These are phyloP conservation scores for Marasmius oreades DNA, from an alignment of 1,284 basidiomycete species.

Conservation along the genomic window DNA sequence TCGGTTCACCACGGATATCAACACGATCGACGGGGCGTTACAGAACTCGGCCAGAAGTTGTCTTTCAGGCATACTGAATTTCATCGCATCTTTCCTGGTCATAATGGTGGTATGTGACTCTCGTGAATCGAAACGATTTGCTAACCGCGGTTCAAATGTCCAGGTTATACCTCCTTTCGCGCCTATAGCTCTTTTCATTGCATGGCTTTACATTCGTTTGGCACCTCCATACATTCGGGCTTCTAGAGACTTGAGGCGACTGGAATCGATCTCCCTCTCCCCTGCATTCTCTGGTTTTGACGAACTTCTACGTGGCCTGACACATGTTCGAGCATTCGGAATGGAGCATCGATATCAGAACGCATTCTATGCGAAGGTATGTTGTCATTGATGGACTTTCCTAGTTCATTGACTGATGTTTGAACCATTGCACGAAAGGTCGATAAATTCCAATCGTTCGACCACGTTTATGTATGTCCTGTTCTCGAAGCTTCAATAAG, in stretches of 20 bases:
- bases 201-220: slow-evolving; percentile 69
- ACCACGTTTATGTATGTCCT: slow-evolving; percentile 63
- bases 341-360: slow-evolving; percentile 78
- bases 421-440: slow-evolving; percentile 49
- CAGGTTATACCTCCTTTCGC: slow-evolving; percentile 57
- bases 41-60: slow-evolving; percentile 56
- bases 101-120: slow-evolving; percentile 46
- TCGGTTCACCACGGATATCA: slow-evolving; percentile 79
- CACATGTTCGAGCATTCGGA: slow-evolving; percentile 79
- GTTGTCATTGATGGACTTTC: slow-evolving; percentile 7
- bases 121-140: no score
- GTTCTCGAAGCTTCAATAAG: background rate
- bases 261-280: slow-evolving; percentile 68
- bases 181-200: slow-evolving; percentile 66
- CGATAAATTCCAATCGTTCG: slow-evolving; percentile 72
- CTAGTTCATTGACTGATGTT: background rate
- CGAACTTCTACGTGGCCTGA: slow-evolving; percentile 73
- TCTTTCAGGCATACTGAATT: slow-evolving; percentile 55
- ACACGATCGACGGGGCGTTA: slow-evolving; percentile 62
- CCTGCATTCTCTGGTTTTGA: slow-evolving; percentile 76
- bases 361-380: slow-evolving; percentile 54
- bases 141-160: no score
- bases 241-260: slow-evolving; percentile 67
- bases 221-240: slow-evolving; percentile 68
- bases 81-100: slow-evolving; percentile 61